phyloP scores from a whole-genome alignment of 176 grass and related monocot genomes.

The Oryza officinalis region DNA sequence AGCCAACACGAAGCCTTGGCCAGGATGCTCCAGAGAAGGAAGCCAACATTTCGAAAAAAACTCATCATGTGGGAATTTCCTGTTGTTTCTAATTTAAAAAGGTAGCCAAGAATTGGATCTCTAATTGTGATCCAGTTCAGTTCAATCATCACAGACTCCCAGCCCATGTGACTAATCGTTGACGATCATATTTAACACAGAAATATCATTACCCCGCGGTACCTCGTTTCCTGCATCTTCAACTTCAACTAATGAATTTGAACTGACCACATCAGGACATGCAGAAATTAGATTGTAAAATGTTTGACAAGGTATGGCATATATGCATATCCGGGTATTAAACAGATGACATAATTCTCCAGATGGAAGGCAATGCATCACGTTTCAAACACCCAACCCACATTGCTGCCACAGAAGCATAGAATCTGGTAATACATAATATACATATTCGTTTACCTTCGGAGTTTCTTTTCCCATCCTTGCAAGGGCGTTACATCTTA shows the following conservation, averaged over 20 bases:
- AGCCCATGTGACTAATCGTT: too few species aligned
- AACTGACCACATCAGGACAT: background rate
- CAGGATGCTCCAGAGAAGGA: too few species aligned
- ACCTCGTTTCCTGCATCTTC: background rate
- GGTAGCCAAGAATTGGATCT: too few species aligned
- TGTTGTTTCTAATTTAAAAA: too few species aligned
- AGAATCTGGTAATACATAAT: background rate
- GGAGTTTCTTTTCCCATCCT: background rate
- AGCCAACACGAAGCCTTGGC: too few species aligned
- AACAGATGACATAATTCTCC: background rate
- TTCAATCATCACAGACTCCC: too few species aligned
- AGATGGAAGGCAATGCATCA: background rate
- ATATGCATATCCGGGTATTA: background rate
- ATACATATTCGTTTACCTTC: background rate
- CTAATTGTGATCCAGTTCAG: too few species aligned
- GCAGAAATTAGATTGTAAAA: background rate
- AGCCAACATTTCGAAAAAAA: background rate
- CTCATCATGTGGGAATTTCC: too few species aligned
- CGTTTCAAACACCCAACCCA: background rate
- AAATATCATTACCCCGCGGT: background rate
- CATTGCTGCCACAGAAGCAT: background rate
- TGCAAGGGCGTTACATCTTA: conserved; percentile 22
- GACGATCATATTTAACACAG: background rate
- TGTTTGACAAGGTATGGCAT: background rate
- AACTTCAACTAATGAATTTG: background rate